These are phyloP conservation scores for Globisporangium mamillatum DNA, from an alignment of 352 stramenopile genomes.

Conservation along the genomic window DNA sequence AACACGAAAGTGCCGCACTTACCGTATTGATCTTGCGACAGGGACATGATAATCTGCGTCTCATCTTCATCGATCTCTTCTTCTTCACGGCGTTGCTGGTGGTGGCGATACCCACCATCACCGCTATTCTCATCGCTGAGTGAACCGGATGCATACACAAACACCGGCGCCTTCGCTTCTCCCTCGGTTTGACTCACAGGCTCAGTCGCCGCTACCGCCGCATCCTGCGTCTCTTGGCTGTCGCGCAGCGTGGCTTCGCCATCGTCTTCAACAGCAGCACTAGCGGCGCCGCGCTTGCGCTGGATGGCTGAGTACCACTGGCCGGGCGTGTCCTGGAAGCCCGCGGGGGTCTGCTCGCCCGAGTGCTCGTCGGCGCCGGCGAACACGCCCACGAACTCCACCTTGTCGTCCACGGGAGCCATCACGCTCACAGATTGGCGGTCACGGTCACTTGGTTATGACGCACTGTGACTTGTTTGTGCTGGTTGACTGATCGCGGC, in stretches of 20 bases:
- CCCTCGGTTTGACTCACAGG: slow-evolving; percentile 22
- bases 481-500: neutral
- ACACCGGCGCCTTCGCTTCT: slow-evolving; percentile 27
- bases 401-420: neutral
- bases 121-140: slow-evolving; percentile 16
- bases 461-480: neutral
- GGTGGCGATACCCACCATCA: slow-evolving; percentile 13
- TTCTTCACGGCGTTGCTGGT: slow-evolving; percentile 12
- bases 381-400: slow-evolving; percentile 36
- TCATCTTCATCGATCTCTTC: slow-evolving; percentile 73
- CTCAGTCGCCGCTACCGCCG: slow-evolving; percentile 20
- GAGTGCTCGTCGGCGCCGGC: slow-evolving; percentile 26
- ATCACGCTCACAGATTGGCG: neutral
- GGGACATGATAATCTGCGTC: slow-evolving; percentile 80
- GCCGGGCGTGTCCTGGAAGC: slow-evolving; percentile 56
- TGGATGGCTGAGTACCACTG: slow-evolving; percentile 30
- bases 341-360: slow-evolving; percentile 54
- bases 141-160: slow-evolving; percentile 34
- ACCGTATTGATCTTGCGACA: slow-evolving; percentile 59
- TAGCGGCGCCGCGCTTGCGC: slow-evolving; percentile 36
- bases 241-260: slow-evolving; percentile 49
- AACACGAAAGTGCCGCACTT: neutral
- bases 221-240: slow-evolving; percentile 31
- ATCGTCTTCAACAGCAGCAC: slow-evolving; percentile 24
- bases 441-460: neutral